Evolutionary conservation across 2,329 filamentous ascomycete species (phyloP).

Genomic region (Pseudogymnoascus sp.): DNA sequence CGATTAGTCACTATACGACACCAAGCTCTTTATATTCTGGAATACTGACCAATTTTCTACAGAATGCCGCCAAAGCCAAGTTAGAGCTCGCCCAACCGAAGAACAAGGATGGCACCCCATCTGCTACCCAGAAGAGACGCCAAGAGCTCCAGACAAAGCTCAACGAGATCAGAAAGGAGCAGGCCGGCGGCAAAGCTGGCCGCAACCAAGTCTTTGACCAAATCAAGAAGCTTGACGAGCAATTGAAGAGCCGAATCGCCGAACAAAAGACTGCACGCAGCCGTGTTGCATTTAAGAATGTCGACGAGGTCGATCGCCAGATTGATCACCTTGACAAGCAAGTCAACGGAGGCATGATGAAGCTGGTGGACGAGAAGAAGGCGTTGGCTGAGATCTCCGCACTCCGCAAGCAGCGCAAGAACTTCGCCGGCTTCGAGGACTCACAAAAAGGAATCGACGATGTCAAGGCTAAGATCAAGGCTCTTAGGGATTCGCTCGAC

Average conservation of each 20-base stretch:
- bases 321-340: slow-evolving; percentile 74
- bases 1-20: background rate
- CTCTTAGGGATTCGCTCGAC: slow-evolving; percentile 80
- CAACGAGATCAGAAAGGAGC: slow-evolving; percentile 76
- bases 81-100: slow-evolving; percentile 74
- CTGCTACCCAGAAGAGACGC: slow-evolving; percentile 71
- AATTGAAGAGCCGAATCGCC: slow-evolving; percentile 72
- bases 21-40: slow-evolving; percentile 6
- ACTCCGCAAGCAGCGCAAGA: slow-evolving; percentile 84
- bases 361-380: slow-evolving; percentile 96
- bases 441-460: slow-evolving; percentile 84
- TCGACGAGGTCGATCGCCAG: slow-evolving; percentile 78
- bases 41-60: slow-evolving; percentile 18
- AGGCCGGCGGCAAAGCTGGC: slow-evolving; percentile 77
- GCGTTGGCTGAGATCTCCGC: slow-evolving; percentile 72
- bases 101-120: slow-evolving; percentile 55
- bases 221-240: slow-evolving; percentile 85
- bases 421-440: slow-evolving; percentile 76
- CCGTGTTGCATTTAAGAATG: slow-evolving; percentile 76
- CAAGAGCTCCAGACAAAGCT: slow-evolving; percentile 77
- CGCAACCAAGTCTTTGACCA: slow-evolving; percentile 74
- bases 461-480: slow-evolving; percentile 76
- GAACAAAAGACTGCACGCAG: slow-evolving; percentile 81
- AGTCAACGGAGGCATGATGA: slow-evolving; percentile 85
- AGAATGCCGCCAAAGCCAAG: slow-evolving; percentile 85